Conservation (phyloP, 805 yeast genomes). For the Lipomyces orientalis region DNA sequence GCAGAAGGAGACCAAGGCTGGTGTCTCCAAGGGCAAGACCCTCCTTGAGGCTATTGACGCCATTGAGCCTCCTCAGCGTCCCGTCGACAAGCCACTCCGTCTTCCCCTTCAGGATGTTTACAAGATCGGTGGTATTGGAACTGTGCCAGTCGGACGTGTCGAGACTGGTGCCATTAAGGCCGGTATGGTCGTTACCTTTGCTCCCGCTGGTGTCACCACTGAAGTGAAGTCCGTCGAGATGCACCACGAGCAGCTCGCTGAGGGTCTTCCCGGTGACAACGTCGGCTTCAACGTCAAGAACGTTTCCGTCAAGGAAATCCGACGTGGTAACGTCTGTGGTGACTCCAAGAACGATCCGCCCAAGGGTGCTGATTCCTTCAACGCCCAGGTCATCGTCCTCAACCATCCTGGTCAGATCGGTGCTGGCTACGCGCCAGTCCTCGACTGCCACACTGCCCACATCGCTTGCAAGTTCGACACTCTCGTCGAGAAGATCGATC, state of each 20-base stretch:
- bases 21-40: conserved; percentile 77
- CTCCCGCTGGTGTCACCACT: conserved; percentile 90
- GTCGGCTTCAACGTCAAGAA: conserved; percentile 91
- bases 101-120: conserved; percentile 89
- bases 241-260: conserved; percentile 81
- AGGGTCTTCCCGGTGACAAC: conserved; percentile 91
- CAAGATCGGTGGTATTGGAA: conserved; percentile 92
- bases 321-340: conserved; percentile 93
- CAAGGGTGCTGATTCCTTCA: conserved; percentile 76
- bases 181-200: conserved; percentile 87
- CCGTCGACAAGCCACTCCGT: conserved; percentile 85
- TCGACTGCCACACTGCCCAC: conserved; percentile 93
- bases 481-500: conserved; percentile 83
- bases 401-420: conserved; percentile 93
- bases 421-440: conserved; percentile 89
- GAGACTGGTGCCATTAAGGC: conserved; percentile 92
- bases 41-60: conserved; percentile 84
- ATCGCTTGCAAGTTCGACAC: conserved; percentile 87
- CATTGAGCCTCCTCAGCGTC: conserved; percentile 79
- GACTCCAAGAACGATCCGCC: conserved; percentile 91
- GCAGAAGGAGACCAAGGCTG: conserved; percentile 77
- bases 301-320: conserved; percentile 85
- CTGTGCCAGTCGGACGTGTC: conserved; percentile 93
- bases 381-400: conserved; percentile 84
- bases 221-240: conserved; percentile 88